These are phyloP conservation scores for Trichoderma semiorbis DNA, from an alignment of 2,329 filamentous ascomycete species.

Conservation along the genomic window DNA sequence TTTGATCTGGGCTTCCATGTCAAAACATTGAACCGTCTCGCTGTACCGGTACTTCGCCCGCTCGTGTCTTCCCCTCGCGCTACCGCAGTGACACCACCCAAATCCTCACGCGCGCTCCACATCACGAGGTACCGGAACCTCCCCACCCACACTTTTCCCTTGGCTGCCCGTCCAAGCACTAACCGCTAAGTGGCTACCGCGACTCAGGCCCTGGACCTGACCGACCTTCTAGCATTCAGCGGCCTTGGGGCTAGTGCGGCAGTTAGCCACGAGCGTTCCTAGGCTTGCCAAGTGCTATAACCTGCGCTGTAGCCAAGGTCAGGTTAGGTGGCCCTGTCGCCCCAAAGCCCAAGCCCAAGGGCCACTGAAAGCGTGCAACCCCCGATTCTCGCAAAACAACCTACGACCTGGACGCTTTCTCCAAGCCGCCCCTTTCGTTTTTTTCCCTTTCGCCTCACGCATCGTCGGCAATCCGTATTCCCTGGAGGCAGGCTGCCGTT, in stretches of 20 bases:
- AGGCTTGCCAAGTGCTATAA: neutral
- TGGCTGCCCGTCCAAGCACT: constrained; percentile 4
- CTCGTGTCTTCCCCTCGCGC: neutral
- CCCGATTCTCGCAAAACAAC: constrained; percentile 18
- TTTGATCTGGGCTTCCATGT: neutral
- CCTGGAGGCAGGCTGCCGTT: constrained; percentile 18
- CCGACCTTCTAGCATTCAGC: constrained; percentile 9
- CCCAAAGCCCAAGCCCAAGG: constrained; percentile 4
- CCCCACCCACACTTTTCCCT: constrained; percentile 9
- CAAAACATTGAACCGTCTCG: neutral
- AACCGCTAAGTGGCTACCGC: constrained; percentile 11
- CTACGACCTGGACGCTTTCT: neutral
- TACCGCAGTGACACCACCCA: neutral
- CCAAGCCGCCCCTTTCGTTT: constrained; percentile 18
- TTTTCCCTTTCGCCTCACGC: constrained; percentile 14
- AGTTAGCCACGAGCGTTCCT: neutral
- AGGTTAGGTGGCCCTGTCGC: constrained; percentile 2
- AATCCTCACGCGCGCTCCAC: constrained; percentile 7
- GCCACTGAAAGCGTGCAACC: constrained; percentile 16
- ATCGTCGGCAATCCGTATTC: constrained; percentile 13
- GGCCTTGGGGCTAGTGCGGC: constrained; percentile 4
- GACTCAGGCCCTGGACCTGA: constrained; percentile 17
- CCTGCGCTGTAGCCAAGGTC: neutral
- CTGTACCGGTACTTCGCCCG: constrained; percentile 11
- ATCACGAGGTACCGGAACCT: constrained; percentile 16